These are phyloP conservation scores for Cyanodermella asteris DNA, from an alignment of 2,329 filamentous ascomycete genomes.

Conservation along the genomic window DNA sequence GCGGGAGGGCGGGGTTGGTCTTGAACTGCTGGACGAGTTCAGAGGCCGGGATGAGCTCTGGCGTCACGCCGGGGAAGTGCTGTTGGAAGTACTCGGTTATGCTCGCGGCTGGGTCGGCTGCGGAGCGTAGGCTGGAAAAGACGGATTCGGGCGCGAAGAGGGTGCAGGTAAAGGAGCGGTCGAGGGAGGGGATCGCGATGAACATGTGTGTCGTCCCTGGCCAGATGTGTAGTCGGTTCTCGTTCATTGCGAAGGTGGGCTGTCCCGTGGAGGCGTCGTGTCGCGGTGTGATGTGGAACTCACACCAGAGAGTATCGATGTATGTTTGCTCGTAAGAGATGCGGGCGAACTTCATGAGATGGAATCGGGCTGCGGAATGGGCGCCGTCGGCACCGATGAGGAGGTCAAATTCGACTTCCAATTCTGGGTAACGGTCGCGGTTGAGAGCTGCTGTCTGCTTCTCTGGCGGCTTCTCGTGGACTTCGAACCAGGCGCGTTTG, in stretches of 20 bases:
- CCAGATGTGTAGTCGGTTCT: slow-evolving; percentile 94
- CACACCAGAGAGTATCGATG: slow-evolving; percentile 93
- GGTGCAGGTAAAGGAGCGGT: slow-evolving; percentile 87
- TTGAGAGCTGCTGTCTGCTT: too few species aligned
- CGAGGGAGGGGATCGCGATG: slow-evolving; percentile 76
- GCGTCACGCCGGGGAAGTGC: slow-evolving; percentile 68
- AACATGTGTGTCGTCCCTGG: slow-evolving; percentile 91
- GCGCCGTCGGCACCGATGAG: slow-evolving; percentile 90
- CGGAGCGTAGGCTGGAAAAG: slow-evolving; percentile 44
- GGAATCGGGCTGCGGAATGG: slow-evolving; percentile 73
- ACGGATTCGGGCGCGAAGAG: slow-evolving; percentile 60
- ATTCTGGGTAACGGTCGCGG: slow-evolving; percentile 36
- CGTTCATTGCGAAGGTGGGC: slow-evolving; percentile 55
- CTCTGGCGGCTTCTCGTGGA: too few species aligned
- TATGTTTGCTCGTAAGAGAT: slow-evolving; percentile 90
- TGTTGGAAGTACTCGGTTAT: slow-evolving; percentile 55
- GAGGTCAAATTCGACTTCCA: slow-evolving; percentile 73
- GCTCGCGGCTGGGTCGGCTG: slow-evolving; percentile 30
- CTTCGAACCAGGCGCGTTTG: slow-evolving; percentile 78
- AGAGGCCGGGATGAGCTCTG: slow-evolving; percentile 32
- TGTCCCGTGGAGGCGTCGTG: slow-evolving; percentile 12
- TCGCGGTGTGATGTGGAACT: slow-evolving; percentile 55
- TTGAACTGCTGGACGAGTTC: slow-evolving; percentile 55
- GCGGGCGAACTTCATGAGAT: slow-evolving; percentile 84
- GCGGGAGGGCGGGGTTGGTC: slow-evolving; percentile 67